Base-by-base conservation (phyloP, 768 basidiomycete species). In the Panaeolus cyanescens region DNA sequence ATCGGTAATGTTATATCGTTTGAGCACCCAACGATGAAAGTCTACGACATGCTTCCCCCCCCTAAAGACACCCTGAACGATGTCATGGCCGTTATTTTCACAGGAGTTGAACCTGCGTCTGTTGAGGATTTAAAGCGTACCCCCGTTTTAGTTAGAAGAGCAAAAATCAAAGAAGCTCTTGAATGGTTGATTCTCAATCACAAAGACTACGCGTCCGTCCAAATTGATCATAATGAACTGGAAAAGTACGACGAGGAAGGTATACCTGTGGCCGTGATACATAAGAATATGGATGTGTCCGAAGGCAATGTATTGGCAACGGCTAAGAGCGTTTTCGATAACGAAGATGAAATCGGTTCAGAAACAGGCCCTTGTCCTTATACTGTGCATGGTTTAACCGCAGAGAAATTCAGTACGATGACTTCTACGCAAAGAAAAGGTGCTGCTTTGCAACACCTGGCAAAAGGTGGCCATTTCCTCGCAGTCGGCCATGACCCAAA, bases 311-410 rank as follows among this genome's bases (percentile, higher is more conserved):
- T 55, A 17, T 22, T 32, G 1, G 30, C 53, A 6, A 50, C 37
- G 15, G 57, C 20, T 3, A 64, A 34, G n/a, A 61, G 60, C 34
- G 58, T 55, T 28, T 58, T 55, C 57, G 64, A 65, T 36, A 59
- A 25, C 25, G 64, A 65, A 31, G 32, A 54, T 12, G 70, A 71
- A 45, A 62, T 62, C 58, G 75, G 77, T 1, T 65, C 62, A 0
- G 60, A 62, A n/a, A 33, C 53, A 1, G 78, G 76, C 5, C 32
- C 36, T 1, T 79, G 78, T 63, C 67, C 77, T 0, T 79, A 79
- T 61, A 59, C 70, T 12, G 77, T 81, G 0, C 75, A 79, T 64
- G 75, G 77, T 12, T 15, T 81, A 0, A 72, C 70, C 0, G 71
- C 70, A 2, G 64, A 69, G 10, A 39, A 68, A 7, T 54, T 71